These are phyloP conservation scores for Boletus speciosus DNA, from an alignment of 768 basidiomycete species.

Conservation along the genomic window DNA sequence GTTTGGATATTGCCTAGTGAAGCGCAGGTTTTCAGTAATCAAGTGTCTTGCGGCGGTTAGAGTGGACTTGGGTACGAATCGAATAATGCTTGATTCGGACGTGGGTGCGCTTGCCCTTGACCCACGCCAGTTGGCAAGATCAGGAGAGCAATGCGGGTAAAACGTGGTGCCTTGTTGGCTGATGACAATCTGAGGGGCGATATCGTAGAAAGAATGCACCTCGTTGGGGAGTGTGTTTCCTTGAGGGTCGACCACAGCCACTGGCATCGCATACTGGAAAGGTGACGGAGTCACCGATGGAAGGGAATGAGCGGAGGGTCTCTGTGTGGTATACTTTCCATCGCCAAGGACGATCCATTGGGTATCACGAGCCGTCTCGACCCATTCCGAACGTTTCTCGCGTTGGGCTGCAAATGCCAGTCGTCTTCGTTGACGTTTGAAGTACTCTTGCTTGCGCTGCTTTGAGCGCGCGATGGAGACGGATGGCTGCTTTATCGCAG, in stretches of 20 bases:
- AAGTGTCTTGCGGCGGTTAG: constrained; percentile 33
- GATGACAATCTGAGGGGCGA: constrained; percentile 35
- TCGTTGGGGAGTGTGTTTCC: neutral
- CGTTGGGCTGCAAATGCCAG: constrained; percentile 22
- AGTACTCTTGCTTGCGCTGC: constrained; percentile 22
- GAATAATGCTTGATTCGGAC: constrained; percentile 20
- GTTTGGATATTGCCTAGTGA: constrained; percentile 13
- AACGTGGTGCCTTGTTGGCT: constrained; percentile 38
- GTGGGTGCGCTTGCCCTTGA: constrained; percentile 3
- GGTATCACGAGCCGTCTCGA: constrained; percentile 35
- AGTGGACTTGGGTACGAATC: constrained; percentile 31
- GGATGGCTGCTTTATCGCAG: constrained; percentile 26
- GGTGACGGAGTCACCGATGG: constrained; percentile 11
- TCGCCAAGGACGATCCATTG: constrained; percentile 37
- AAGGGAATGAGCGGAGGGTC: constrained; percentile 5
- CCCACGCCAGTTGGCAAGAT: constrained; percentile 36
- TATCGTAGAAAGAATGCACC: constrained; percentile 27
- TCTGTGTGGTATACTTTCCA: constrained; percentile 39
- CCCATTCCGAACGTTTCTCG: constrained; percentile 30
- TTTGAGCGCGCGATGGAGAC: constrained; percentile 12
- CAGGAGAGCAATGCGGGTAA: constrained; percentile 37
- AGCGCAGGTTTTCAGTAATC: constrained; percentile 6
- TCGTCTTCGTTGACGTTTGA: constrained; percentile 17
- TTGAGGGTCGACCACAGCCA: constrained; percentile 4
- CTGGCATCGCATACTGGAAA: constrained; percentile 13